Conservation (phyloP, 495 filamentous ascomycete genomes). For the Xylaria sp. region DNA sequence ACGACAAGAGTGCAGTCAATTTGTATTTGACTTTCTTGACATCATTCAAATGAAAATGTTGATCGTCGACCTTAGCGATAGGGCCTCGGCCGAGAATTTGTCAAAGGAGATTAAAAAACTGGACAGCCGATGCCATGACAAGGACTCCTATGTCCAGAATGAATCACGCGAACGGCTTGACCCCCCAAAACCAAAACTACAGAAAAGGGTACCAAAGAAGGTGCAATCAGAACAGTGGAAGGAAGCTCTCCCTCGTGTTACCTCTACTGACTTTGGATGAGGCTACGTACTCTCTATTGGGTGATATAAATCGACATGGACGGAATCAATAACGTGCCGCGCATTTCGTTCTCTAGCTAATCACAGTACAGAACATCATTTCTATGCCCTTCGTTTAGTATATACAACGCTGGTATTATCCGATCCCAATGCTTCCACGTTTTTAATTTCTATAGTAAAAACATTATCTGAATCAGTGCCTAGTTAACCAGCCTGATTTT, state of each 20-base stretch:
- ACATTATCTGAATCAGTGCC: not conserved
- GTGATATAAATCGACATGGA: not conserved
- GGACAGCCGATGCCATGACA: not conserved
- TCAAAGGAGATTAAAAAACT: not conserved
- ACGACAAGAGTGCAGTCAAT: not conserved
- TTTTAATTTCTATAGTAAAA: not conserved
- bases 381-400: no score
- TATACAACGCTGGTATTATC: no score
- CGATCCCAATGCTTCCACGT: no score
- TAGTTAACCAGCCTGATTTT: not conserved
- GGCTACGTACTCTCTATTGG: not conserved
- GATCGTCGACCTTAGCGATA: not conserved
- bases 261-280: not conserved
- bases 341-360: no score
- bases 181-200: not conserved
- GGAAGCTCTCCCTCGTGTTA: not conserved
- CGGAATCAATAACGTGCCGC: not conserved
- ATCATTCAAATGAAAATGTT: not conserved
- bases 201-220: not conserved
- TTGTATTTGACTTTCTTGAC: slow-evolving; percentile 1
- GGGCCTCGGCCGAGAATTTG: not conserved
- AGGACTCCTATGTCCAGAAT: not conserved
- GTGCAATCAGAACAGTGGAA: not conserved
- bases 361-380: no score
- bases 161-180: not conserved